Percentiles rank a stretch among this genome's conserved stretches.
Evolutionary conservation across 257 asterid genomes (phyloP).

Genomic region (Rauvolfia tetraphylla): DNA sequence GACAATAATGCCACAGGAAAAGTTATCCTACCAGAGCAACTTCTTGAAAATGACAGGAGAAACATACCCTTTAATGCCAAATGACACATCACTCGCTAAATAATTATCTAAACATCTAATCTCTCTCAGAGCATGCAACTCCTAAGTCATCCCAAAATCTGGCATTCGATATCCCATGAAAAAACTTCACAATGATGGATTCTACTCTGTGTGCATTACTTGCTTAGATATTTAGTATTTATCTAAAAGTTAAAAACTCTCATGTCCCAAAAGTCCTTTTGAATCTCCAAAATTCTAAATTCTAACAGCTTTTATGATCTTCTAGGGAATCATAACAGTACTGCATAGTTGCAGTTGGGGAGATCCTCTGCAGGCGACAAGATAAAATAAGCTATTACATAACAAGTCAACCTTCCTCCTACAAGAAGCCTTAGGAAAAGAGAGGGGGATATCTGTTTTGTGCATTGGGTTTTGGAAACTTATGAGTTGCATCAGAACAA

Average conservation of each 20-base stretch:
- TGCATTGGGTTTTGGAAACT: neutral
- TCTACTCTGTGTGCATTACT: neutral
- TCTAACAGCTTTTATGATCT: no score
- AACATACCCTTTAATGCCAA: neutral
- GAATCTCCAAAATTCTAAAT: no score
- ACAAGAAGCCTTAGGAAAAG: no score
- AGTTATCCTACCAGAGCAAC: neutral
- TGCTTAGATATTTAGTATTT: neutral
- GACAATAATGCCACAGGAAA: neutral
- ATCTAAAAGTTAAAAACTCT: no score
- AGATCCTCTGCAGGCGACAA: no score
- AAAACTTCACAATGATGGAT: neutral
- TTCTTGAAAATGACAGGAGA: neutral
- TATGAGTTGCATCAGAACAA: neutral
- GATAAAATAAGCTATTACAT: no score
- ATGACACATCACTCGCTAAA: neutral
- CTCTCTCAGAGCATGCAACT: neutral
- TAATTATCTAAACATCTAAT: neutral
- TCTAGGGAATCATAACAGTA: no score
- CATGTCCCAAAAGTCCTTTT: neutral
- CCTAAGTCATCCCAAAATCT: neutral
- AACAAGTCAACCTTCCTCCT: no score
- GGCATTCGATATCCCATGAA: neutral
- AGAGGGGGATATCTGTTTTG: neutral
- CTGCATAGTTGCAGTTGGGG: no score